Percentiles rank a stretch among this genome's conserved stretches.
Conservation (phyloP, 345 rosid species). For the Hypericum androsaemum region DNA sequence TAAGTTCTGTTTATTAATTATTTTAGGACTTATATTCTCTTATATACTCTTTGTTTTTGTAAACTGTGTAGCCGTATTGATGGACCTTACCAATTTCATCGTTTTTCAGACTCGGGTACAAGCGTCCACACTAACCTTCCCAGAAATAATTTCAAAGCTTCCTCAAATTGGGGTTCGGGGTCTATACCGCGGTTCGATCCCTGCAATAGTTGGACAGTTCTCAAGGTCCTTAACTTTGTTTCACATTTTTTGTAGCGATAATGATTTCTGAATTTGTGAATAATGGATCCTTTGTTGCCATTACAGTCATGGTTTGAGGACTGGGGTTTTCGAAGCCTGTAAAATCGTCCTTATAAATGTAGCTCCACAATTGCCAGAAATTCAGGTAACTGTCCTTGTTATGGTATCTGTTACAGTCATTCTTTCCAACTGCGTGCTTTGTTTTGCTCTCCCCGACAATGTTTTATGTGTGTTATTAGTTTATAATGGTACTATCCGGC, state of each 20-base stretch:
- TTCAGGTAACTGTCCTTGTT: conserved; percentile 51
- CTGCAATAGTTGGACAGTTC: conserved; percentile 2
- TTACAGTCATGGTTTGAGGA: conserved; percentile 86
- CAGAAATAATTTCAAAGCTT: conserved; percentile 1
- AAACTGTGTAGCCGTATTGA: no score
- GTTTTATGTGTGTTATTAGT: not conserved
- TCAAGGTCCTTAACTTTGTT: not conserved
- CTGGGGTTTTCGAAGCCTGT: conserved; percentile 89
- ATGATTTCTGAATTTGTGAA: no score
- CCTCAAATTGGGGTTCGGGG: conserved; percentile 1
- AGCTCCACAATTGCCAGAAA: conserved; percentile 79
- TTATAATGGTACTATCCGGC: no score
- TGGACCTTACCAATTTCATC: not conserved
- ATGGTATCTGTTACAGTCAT: conserved; percentile 1
- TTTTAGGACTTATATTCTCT: no score
- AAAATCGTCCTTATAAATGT: conserved; percentile 75
- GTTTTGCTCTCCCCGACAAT: not conserved
- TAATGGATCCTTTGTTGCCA: conserved; percentile 10
- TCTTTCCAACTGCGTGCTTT: not conserved
- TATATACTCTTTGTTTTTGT: no score
- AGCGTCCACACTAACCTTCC: not conserved
- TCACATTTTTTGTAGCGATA: no score
- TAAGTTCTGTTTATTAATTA: no score
- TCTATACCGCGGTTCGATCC: not conserved
- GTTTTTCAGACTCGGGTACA: not conserved